phyloP scores from a whole-genome alignment of 208 protist species.

The Trypanosoma melophagium region DNA sequence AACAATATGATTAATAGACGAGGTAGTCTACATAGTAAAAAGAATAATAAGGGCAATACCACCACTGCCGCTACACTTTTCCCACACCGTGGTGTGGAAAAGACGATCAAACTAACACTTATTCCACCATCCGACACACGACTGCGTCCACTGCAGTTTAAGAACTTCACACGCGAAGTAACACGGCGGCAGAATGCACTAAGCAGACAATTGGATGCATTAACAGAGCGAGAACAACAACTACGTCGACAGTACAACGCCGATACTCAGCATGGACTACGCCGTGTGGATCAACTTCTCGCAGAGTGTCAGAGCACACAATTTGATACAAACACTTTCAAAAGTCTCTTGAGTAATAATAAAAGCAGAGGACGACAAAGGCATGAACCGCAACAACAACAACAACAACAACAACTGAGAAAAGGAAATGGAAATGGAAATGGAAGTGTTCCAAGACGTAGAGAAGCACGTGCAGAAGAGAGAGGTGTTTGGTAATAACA shows the following conservation, averaged over 20 bases:
- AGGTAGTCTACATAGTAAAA: too few relatives aligned
- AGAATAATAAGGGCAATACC: too few relatives aligned
- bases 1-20: too few relatives aligned
- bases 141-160: conserved; percentile 39
- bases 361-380: not conserved
- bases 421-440: not conserved
- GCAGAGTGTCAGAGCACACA: not conserved
- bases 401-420: not conserved
- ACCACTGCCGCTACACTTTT: too few relatives aligned
- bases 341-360: not conserved
- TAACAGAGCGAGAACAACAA: conserved; percentile 33
- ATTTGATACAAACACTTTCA: not conserved
- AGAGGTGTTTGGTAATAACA: too few relatives aligned
- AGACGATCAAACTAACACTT: conserved; percentile 28
- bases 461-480: too few relatives aligned
- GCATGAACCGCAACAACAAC: conserved; percentile 6
- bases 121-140: conserved; percentile 38
- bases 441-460: not conserved
- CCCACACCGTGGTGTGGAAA: conserved; percentile 3
- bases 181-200: conserved; percentile 30
- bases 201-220: conserved; percentile 29
- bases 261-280: conserved; percentile 27
- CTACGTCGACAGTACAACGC: conserved; percentile 39
- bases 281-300: conserved; percentile 7
- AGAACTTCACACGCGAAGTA: conserved; percentile 32